A percentile compares a stretch with the other conserved stretches of the same genome.
Conservation (phyloP, 2,329 filamentous ascomycete genomes). For the Apiospora koreana region DNA sequence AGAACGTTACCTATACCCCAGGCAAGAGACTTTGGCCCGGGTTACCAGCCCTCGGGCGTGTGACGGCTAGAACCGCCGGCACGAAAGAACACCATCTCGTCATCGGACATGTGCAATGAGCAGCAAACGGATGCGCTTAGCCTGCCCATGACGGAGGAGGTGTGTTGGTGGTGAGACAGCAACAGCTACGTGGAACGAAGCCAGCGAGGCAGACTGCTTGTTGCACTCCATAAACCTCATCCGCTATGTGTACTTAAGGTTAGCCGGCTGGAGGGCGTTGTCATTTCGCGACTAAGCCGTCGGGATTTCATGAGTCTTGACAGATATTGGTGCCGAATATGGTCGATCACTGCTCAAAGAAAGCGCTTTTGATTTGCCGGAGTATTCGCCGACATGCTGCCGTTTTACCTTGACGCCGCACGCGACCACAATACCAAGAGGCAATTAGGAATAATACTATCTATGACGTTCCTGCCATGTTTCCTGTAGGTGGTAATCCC, state of each 20-base stretch:
- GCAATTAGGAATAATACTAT: background rate
- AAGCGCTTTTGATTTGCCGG: background rate
- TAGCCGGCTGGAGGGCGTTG: background rate
- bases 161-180: background rate
- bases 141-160: background rate
- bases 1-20: background rate
- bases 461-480: background rate
- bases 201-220: no score
- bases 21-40: background rate
- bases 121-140: background rate
- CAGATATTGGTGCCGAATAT: background rate
- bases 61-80: background rate
- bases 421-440: background rate
- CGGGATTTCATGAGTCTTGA: background rate
- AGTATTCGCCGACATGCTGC: background rate
- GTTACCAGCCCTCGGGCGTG: background rate
- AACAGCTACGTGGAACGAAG: background rate
- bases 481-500: background rate
- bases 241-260: no score
- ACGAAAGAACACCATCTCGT: background rate
- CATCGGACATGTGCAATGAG: background rate
- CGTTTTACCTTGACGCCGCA: background rate
- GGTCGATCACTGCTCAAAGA: background rate
- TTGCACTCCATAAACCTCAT: no score
- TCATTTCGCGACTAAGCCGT: background rate